phyloP scores from a whole-genome alignment of 1,284 basidiomycete species.

The Irpex lacteus region DNA sequence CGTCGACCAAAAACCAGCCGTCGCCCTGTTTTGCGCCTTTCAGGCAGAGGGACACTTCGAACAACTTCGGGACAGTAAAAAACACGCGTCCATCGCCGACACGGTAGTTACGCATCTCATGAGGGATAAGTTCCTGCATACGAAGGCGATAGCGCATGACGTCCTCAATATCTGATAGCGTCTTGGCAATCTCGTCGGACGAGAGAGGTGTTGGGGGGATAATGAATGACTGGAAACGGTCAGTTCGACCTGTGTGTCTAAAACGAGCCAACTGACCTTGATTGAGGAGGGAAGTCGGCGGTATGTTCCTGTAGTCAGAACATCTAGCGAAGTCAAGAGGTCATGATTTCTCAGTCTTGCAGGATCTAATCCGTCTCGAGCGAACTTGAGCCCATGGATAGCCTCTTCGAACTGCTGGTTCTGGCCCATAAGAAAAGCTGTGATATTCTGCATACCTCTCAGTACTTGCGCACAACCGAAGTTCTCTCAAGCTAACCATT shows the following conservation, averaged over 20 bases:
- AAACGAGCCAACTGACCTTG: conserved; percentile 45
- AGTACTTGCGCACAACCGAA: neutral
- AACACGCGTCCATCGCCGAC: conserved; percentile 77
- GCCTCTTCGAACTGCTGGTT: conserved; percentile 79
- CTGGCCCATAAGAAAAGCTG: conserved; percentile 80
- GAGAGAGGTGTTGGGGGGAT: conserved; percentile 64
- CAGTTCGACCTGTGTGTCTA: conserved; percentile 18
- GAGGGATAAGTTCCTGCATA: conserved; percentile 69
- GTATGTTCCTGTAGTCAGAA: conserved; percentile 82
- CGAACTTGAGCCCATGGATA: conserved; percentile 61
- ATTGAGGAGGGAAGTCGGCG: conserved; percentile 74
- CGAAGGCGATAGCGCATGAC: conserved; percentile 75
- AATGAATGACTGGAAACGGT: conserved; percentile 57
- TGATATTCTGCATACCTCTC: conserved; percentile 60
- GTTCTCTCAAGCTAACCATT: conserved; percentile 49
- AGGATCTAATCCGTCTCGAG: conserved; percentile 65
- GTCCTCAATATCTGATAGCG: conserved; percentile 71
- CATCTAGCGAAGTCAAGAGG: conserved; percentile 84
- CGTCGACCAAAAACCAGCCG: conserved; percentile 80
- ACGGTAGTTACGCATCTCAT: conserved; percentile 70
- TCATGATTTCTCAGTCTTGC: conserved; percentile 86
- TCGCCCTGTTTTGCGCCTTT: conserved; percentile 63
- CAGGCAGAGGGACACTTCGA: conserved; percentile 73
- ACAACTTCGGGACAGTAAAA: conserved; percentile 73
- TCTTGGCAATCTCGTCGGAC: conserved; percentile 63